Conservation (phyloP, 164 flowering plant genomes). For the Chimonanthus praecox region DNA sequence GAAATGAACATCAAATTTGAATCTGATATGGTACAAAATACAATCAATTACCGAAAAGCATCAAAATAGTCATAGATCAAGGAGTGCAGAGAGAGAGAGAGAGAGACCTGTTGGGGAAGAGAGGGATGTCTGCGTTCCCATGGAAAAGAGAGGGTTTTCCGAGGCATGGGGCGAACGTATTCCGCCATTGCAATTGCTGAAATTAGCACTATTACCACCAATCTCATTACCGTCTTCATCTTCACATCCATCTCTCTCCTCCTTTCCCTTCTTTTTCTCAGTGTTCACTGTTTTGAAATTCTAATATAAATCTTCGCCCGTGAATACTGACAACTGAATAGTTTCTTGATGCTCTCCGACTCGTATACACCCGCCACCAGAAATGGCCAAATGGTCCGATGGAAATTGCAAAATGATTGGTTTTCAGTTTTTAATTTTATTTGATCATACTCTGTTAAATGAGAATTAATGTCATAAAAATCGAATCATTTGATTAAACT, state of each 20-base stretch:
- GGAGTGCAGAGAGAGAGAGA: neutral
- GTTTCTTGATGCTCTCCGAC: too few relatives aligned
- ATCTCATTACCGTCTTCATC: neutral
- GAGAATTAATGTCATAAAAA: too few relatives aligned
- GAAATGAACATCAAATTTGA: neutral
- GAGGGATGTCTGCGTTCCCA: slow-evolving; percentile 39
- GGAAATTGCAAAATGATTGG: too few relatives aligned
- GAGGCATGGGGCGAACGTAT: slow-evolving; percentile 71
- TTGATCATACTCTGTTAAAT: too few relatives aligned
- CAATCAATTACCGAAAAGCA: neutral
- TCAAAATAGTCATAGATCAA: too few relatives aligned
- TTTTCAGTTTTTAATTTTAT: too few relatives aligned
- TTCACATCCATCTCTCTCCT: neutral
- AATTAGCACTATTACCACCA: slow-evolving; percentile 17
- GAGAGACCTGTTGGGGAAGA: slow-evolving; percentile 61
- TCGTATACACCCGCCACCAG: too few relatives aligned
- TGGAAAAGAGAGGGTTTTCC: slow-evolving; percentile 44
- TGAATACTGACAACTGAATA: neutral
- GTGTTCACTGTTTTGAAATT: neutral
- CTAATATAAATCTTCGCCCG: neutral
- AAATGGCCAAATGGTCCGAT: too few relatives aligned
- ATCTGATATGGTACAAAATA: neutral
- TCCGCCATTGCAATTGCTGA: slow-evolving; percentile 29
- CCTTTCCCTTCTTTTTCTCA: neutral
- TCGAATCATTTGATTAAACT: too few relatives aligned